Conservation (phyloP, 768 basidiomycete species). For the Grammothele lineata region DNA sequence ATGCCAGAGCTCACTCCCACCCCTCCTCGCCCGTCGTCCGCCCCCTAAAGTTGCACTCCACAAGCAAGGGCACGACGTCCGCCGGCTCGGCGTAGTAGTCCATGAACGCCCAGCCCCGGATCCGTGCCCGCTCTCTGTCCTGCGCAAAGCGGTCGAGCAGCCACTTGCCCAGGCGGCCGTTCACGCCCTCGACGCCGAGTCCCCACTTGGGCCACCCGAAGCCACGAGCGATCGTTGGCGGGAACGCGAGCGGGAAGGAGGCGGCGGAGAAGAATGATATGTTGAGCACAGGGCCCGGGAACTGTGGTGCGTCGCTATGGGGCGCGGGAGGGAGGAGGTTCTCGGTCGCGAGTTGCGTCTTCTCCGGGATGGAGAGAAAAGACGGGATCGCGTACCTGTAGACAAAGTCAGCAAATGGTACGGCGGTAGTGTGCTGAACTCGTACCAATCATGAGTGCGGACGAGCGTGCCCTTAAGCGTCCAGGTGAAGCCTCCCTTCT, state of each 20-base stretch:
- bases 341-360: conserved; percentile 52
- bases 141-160: conserved; percentile 48
- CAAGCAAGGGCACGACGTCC: conserved; percentile 56
- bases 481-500: conserved; percentile 73
- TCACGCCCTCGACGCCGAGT: conserved; percentile 84
- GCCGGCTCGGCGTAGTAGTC: conserved; percentile 66
- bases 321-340: conserved; percentile 44
- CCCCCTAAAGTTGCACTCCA: conserved; percentile 76
- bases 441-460: conserved; percentile 82
- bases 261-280: conserved; percentile 83
- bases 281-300: conserved; percentile 43
- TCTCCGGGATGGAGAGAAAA: conserved; percentile 82
- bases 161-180: conserved; percentile 70
- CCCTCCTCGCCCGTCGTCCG: conserved; percentile 18
- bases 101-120: conserved; percentile 74
- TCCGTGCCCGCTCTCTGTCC: conserved; percentile 25
- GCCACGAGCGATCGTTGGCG: conserved; percentile 72
- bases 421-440: not conserved
- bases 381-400: conserved; percentile 76
- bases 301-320: conserved; percentile 26
- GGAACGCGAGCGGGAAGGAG: conserved; percentile 76
- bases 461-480: conserved; percentile 65
- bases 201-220: conserved; percentile 78
- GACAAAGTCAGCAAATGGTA: not conserved
- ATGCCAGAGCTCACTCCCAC: conserved; percentile 9